A percentile compares a stretch with the other conserved stretches of the same genome.
phyloP scores from a whole-genome alignment of 2,329 filamentous ascomycete species.

The Aureobasidium pullulans region DNA sequence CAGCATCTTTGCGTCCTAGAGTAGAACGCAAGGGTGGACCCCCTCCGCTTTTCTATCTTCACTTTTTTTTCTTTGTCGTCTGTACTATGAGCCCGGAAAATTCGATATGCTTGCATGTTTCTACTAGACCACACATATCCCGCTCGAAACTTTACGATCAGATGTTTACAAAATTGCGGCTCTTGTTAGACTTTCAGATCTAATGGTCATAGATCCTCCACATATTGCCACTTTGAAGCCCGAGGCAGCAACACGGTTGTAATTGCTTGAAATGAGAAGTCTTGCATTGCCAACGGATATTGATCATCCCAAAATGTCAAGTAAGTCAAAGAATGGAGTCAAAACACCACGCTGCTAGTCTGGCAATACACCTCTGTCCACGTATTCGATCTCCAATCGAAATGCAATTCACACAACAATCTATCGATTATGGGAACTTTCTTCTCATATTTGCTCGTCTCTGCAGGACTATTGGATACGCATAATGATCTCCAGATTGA shows the following conservation, averaged over 20 bases:
- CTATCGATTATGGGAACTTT: too few relatives aligned
- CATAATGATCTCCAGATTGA: too few relatives aligned
- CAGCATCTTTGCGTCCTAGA: constrained; percentile 10
- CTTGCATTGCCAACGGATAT: too few relatives aligned
- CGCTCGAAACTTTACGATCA: background rate
- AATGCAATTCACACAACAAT: too few relatives aligned
- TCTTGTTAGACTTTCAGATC: background rate
- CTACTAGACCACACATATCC: background rate
- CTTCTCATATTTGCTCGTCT: too few relatives aligned
- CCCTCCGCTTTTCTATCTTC: constrained; percentile 6
- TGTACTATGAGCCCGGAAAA: constrained; percentile 15
- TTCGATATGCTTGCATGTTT: constrained; percentile 13
- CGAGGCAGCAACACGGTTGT: background rate
- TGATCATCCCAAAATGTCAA: too few relatives aligned
- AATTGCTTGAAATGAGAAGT: too few relatives aligned
- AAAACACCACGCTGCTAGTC: too few relatives aligned
- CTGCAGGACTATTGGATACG: too few relatives aligned
- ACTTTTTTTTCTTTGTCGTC: constrained; percentile 11
- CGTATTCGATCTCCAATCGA: too few relatives aligned
- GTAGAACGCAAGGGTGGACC: background rate
- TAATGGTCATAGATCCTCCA: background rate
- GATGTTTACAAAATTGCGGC: background rate
- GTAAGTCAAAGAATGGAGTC: too few relatives aligned
- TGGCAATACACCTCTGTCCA: too few relatives aligned
- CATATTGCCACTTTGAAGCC: background rate